Base-by-base conservation (phyloP, 2,329 filamentous ascomycete genomes). In the Mollisia scopiformis region DNA sequence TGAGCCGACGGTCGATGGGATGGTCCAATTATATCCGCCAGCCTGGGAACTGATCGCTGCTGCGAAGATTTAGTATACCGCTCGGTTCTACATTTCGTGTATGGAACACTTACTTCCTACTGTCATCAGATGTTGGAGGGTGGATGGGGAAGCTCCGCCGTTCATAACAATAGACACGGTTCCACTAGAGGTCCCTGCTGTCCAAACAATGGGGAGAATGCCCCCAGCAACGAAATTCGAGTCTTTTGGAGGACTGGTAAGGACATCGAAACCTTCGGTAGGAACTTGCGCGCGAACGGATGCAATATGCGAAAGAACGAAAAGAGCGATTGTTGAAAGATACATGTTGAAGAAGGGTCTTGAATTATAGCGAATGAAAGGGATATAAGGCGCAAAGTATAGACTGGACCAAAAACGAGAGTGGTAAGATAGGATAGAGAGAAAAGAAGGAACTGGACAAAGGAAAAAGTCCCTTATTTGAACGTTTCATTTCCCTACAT, bases 121-220 rank as follows among this genome's bases (percentile, higher is more conserved):
- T 25, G 33, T 19, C 10, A 27, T 11, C 21, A 59, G 37, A n/a
- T n/a, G 11, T 2, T 41, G 14, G 25, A 59, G 30, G 13, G n/a
- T 39, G 43, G 5, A n/a, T n/a, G 57, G 14, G 16, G 27, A 7
- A 13, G 51, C n/a, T 43, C 57, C 57, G 7, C 57, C 57, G 30
- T 55, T 59, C 37, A 59, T 21, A 16, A 37, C 33, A 14, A 59
- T 19, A 11, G 51, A 43, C n/a, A 59, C 41, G n/a, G 51, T 59
- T 41, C 51, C 57, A 23, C 37, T 47, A 13, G 49, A 21, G n/a
- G 35, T 6, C 13, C 49, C 37, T 16, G 50, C 46, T 11, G 51
- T 49, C 57, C 57, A 59, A 16, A 39, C 23, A 21, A 59, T 51
- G 16, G 57, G 57, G 14, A 59, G 50, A 2, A 30, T 37, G 3